Evolutionary conservation across 208 protist genomes (phyloP).

Genomic region (Phytomonas serpens): DNA sequence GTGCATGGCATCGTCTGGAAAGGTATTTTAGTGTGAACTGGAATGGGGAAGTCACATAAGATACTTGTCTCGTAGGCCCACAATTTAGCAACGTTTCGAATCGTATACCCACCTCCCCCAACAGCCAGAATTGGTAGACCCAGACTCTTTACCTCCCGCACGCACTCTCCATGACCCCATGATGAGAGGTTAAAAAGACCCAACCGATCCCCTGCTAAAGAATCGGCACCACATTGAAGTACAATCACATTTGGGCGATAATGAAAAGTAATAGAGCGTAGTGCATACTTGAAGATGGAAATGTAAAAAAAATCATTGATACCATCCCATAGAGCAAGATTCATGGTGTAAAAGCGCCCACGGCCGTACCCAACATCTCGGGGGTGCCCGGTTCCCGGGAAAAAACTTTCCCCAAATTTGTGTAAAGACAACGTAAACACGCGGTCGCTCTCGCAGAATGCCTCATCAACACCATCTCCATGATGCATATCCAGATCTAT

Average conservation of each 20-base stretch:
- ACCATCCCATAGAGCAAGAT: conserved; percentile 83
- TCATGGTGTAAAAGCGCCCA: conserved; percentile 83
- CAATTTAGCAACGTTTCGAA: conserved; percentile 97
- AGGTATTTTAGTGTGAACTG: conserved; percentile 55
- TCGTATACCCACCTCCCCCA: conserved; percentile 99
- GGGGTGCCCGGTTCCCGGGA: conserved; percentile 95
- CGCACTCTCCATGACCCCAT: conserved; percentile 92
- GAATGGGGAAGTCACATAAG: conserved; percentile 56
- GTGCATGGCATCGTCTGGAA: conserved; percentile 58
- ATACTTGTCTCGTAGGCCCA: conserved; percentile 95
- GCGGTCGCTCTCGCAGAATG: conserved; percentile 98
- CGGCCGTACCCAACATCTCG: conserved; percentile 72
- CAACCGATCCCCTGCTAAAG: conserved; percentile 95
- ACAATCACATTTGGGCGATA: conserved; percentile 94
- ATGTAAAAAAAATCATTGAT: conserved; percentile 89
- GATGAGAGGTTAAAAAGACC: conserved; percentile 92
- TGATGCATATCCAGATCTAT: conserved; percentile 99
- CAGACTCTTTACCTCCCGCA: conserved; percentile 91
- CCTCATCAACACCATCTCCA: conserved; percentile 99
- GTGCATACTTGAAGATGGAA: conserved; percentile 66
- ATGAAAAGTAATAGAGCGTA: conserved; percentile 35
- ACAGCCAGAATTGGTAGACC: conserved; percentile 95
- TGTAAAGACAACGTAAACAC: conserved; percentile 99
- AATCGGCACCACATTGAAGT: conserved; percentile 99
- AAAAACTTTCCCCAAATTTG: conserved; percentile 98